A percentile compares a stretch with the other conserved stretches of the same genome.
These are phyloP conservation scores for Penicillium lividum DNA, from an alignment of 495 filamentous ascomycete species.

Conservation along the genomic window DNA sequence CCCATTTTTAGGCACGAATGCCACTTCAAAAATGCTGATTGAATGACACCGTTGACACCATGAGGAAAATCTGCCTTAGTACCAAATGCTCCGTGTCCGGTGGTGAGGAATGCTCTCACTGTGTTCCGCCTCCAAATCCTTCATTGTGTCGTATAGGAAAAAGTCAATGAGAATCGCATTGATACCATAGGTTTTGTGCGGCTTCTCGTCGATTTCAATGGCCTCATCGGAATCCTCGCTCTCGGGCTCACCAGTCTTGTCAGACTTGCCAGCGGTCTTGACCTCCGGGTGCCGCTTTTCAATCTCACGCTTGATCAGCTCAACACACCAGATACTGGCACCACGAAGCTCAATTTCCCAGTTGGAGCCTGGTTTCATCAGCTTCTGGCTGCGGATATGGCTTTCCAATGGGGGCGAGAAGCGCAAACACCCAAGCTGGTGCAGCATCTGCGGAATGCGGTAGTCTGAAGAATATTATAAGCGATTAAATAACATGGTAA, in stretches of 20 bases:
- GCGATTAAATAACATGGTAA: not conserved
- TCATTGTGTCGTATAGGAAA: conserved; percentile 92
- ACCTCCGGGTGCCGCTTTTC: conserved; percentile 65
- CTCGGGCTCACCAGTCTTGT: conserved; percentile 6
- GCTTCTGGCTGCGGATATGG: conserved; percentile 61
- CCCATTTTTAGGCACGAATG: not conserved
- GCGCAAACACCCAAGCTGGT: conserved; percentile 75
- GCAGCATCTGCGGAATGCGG: conserved; percentile 89
- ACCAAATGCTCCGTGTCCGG: conserved; percentile 94
- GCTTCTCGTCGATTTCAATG: conserved; percentile 20
- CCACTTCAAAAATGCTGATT: not conserved
- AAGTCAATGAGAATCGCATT: conserved; percentile 97
- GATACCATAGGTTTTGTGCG: conserved; percentile 41
- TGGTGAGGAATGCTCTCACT: conserved; percentile 80
- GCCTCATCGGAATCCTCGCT: conserved; percentile 11
- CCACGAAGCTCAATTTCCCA: conserved; percentile 91
- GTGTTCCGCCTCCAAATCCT: conserved; percentile 66
- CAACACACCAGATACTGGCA: conserved; percentile 90
- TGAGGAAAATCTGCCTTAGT: conserved; percentile 50
- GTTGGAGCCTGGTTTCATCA: conserved; percentile 67
- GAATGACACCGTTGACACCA: conserved; percentile 8
- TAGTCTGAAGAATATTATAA: conserved; percentile 62
- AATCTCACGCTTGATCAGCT: conserved; percentile 86
- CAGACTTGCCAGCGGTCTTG: conserved; percentile 23
- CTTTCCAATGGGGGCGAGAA: conserved; percentile 79